Percentiles rank a stretch among this genome's conserved stretches.
Evolutionary conservation across 371 early-diverging fungal genomes (phyloP).

Genomic region (Umbelopsis sp.): DNA sequence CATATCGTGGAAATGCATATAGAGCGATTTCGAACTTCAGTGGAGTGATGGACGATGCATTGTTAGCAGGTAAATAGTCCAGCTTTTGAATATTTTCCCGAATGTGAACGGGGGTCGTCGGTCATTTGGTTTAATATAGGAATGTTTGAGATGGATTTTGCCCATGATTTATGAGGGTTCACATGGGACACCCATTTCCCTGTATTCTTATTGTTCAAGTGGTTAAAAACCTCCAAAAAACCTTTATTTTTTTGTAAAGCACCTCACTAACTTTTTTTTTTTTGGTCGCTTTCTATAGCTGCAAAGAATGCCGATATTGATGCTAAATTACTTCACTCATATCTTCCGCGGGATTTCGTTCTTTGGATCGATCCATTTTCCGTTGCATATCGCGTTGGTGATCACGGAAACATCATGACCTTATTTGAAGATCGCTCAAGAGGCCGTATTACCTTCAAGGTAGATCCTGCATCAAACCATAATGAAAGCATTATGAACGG

Average conservation of each 20-base stretch:
- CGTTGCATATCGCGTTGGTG: slow-evolving; percentile 79
- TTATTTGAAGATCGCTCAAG: slow-evolving; percentile 72
- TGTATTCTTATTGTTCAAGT: too few relatives aligned
- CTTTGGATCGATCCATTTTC: slow-evolving; percentile 85
- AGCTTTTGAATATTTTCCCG: background rate
- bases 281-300: slow-evolving; percentile 23
- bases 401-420: slow-evolving; percentile 73
- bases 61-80: slow-evolving; percentile 41
- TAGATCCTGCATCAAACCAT: slow-evolving; percentile 30
- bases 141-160: slow-evolving; percentile 6
- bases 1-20: slow-evolving; percentile 75
- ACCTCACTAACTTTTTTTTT: background rate
- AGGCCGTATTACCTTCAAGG: slow-evolving; percentile 55
- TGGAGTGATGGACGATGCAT: slow-evolving; percentile 68
- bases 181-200: too few relatives aligned
- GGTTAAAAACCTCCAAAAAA: too few relatives aligned
- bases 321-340: slow-evolving; percentile 28
- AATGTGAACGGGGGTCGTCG: background rate
- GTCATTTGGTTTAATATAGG: background rate
- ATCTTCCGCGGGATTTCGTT: slow-evolving; percentile 76
- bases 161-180: background rate
- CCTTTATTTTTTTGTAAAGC: too few relatives aligned
- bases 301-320: slow-evolving; percentile 33
- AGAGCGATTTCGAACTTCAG: slow-evolving; percentile 76
- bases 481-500: slow-evolving; percentile 1